Conservation (phyloP, 768 basidiomycete genomes). For the Termitomyces titanicus region DNA sequence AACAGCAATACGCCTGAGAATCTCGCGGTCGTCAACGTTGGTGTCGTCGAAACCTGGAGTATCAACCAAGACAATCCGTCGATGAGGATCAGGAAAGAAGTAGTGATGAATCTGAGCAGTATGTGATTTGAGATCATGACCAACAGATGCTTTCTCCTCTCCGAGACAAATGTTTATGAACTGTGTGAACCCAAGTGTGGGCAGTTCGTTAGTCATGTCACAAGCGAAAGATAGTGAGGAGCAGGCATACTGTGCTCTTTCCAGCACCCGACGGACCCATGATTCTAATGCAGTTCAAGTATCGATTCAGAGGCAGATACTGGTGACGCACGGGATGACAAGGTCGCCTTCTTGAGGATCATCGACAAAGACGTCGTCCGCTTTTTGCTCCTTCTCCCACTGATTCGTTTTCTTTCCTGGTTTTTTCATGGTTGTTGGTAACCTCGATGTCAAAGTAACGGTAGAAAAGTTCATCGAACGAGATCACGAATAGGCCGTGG, state of each 20-base stretch:
- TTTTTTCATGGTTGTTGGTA: background rate
- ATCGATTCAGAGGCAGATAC: background rate
- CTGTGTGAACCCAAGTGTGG: background rate
- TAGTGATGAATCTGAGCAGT: slow-evolving; percentile 9
- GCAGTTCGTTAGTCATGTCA: background rate
- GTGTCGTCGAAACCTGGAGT: slow-evolving; percentile 23
- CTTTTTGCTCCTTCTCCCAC: slow-evolving; percentile 8
- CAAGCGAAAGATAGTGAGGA: background rate
- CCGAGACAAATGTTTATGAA: slow-evolving; percentile 6
- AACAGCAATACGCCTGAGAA: slow-evolving; percentile 15
- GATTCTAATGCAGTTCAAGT: background rate
- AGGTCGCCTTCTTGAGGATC: slow-evolving; percentile 8
- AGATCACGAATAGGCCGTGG: no score
- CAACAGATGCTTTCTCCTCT: slow-evolving; percentile 2
- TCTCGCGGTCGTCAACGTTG: slow-evolving; percentile 9
- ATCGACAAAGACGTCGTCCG: slow-evolving; percentile 6
- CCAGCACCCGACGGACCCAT: slow-evolving; percentile 17
- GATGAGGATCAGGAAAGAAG: slow-evolving; percentile 2
- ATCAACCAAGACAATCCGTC: slow-evolving; percentile 16
- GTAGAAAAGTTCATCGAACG: background rate
- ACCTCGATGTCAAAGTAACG: background rate
- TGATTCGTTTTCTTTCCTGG: background rate
- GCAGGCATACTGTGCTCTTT: slow-evolving; percentile 15
- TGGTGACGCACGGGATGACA: slow-evolving; percentile 14
- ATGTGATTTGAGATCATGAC: slow-evolving; percentile 8